Base-by-base conservation (phyloP, 148 eudicot species). In the Drosera capensis region DNA sequence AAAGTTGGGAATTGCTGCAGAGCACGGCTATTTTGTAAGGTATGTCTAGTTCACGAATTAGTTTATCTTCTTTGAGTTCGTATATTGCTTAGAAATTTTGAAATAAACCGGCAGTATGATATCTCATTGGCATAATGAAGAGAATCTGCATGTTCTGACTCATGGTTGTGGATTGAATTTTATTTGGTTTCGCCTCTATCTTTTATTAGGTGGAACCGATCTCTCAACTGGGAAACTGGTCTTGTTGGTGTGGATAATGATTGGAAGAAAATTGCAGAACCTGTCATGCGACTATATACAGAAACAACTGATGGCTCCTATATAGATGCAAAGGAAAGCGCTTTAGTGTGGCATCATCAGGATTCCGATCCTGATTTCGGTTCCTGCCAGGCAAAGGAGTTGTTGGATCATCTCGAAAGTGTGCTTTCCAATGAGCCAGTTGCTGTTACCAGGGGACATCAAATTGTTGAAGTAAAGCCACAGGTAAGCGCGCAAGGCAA, bases 1-100 rank as follows among this genome's bases (percentile, higher is more conserved):
- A n/a, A 68, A 70, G 31, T 60, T 81, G 28, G 92, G 92, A 35
- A 55, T 81, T 20, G 92, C 92, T 49, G 92, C 92, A 48, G 92
- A 81, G 52, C 92, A 81, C 64, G 92, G 92, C n/a, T 81, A 63
- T 48, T 77, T 77, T 31, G 45, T 77, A 48, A 73, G 92, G 92
- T 81, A 66, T 23, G 60, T n/a, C n/a, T n/a, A n/a, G n/a, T n/a
- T n/a, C n/a, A n/a, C n/a, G n/a, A n/a, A n/a, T n/a, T n/a, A n/a
- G n/a, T n/a, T n/a, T n/a, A n/a, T n/a, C n/a, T n/a, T n/a, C 14
- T 49, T 14, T 18, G 23, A 20, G n/a, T 11, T 0, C n/a, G 13
- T 11, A 34, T 15, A 5, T 0, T 34, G n/a, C n/a, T n/a, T n/a
- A n/a, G 5, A 34, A 34, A 11, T 4, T 28, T 11, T 28, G 11